Conservation (phyloP, 1,139 yeast species). For the Lodderomyces margitis region DNA sequence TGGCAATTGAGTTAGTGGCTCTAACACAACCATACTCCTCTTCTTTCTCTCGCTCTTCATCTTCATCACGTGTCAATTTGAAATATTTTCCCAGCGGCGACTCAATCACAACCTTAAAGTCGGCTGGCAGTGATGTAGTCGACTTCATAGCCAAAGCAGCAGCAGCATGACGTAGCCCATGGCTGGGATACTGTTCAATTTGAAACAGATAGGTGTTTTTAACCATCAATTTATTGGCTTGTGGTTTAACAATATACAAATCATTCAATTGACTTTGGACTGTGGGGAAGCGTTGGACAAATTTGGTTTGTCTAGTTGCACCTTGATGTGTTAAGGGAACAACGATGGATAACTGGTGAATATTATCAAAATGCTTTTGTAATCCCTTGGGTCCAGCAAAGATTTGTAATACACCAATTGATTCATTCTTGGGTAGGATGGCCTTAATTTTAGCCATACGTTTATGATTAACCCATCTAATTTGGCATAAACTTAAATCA, state of each 20-base stretch:
- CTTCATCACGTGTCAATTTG: constrained; percentile 46
- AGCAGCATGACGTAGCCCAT: constrained; percentile 44
- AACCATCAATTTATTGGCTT: constrained; percentile 56
- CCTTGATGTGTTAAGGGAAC: constrained; percentile 81
- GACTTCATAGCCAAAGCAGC: constrained; percentile 20
- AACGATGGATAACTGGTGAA: constrained; percentile 71
- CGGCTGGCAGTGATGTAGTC: constrained; percentile 21
- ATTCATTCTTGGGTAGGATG: constrained; percentile 62
- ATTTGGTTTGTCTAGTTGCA: constrained; percentile 48
- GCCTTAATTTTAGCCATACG: constrained; percentile 81
- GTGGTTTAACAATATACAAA: constrained; percentile 82
- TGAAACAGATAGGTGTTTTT: constrained; percentile 65
- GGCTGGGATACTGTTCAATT: constrained; percentile 62
- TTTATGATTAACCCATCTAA: constrained; percentile 63
- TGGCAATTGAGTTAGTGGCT: constrained; percentile 13
- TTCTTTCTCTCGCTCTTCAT: constrained; percentile 25
- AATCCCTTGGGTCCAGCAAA: constrained; percentile 70
- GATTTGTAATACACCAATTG: constrained; percentile 71
- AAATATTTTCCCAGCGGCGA: constrained; percentile 81
- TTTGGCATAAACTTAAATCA: constrained; percentile 68
- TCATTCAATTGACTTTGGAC: constrained; percentile 70
- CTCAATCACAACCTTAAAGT: constrained; percentile 65
- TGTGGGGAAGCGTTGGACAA: constrained; percentile 74
- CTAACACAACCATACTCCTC: background rate
- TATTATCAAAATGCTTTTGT: constrained; percentile 56